Percentiles rank a stretch among this genome's conserved stretches.
Conservation (phyloP, 2,329 filamentous ascomycete genomes). For the Orbilia javanica region DNA sequence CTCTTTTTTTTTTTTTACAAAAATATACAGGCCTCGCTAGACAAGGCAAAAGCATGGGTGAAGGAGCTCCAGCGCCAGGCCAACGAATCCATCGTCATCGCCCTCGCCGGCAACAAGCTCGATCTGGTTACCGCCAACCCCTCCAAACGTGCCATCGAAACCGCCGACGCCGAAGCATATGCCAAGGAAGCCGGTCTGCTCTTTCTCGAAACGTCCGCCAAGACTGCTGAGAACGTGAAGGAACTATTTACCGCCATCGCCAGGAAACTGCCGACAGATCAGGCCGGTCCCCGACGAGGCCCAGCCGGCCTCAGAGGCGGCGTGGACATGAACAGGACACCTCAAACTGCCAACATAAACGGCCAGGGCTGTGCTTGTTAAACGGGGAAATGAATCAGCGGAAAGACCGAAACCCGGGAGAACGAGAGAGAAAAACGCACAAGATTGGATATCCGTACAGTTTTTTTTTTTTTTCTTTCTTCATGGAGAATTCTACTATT, state of each 20-base stretch:
- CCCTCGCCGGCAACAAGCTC: constrained; percentile 96
- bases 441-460: constrained; percentile 18
- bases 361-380: constrained; percentile 45
- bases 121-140: constrained; percentile 94
- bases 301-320: constrained; percentile 68
- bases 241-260: constrained; percentile 98
- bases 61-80: constrained; percentile 98
- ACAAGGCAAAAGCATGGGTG: constrained; percentile 99
- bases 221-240: constrained; percentile 94
- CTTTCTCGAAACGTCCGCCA: constrained; percentile 98
- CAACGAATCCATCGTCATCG: constrained; percentile 99
- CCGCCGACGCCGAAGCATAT: constrained; percentile 93
- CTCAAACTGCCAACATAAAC: constrained; percentile 28
- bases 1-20: constrained; percentile 38
- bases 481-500: constrained; percentile 46
- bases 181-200: constrained; percentile 91
- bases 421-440: constrained; percentile 3
- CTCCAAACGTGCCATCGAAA: constrained; percentile 91
- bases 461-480: constrained; percentile 26
- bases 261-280: constrained; percentile 96
- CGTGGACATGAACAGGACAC: constrained; percentile 72
- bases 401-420: constrained; percentile 22
- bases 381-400: constrained; percentile 4
- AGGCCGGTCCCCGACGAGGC: constrained; percentile 80
- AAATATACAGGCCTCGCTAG: constrained; percentile 81